Base-by-base conservation (phyloP, 495 filamentous ascomycete genomes). In the Penicillium riverlandense region DNA sequence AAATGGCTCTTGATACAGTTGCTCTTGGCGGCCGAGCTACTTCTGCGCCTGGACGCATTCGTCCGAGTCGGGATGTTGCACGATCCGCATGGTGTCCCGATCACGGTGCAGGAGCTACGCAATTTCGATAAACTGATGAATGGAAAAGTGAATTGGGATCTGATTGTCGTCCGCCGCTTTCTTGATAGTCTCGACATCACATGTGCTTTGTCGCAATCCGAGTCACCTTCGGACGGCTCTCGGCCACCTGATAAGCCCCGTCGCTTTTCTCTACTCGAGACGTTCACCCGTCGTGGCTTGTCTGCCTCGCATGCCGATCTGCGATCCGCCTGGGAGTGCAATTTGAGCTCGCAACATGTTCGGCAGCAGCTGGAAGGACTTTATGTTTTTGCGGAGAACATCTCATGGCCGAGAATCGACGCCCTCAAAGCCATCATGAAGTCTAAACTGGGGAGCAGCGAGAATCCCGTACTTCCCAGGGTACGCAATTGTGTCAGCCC, bases 1-100 rank as follows among this genome's bases (percentile, higher is more conserved):
- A 88, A 88, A 44, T 88, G 86, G 78, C 62, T 91, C 15, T 65
- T 95, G 7, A 69, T 95, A 9, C 88, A 95, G 61, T 79, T 92
- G 49, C 66, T 88, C 14, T 70, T 95, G 12, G 70, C 86, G 7
- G 85, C 80, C 32, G 88, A 95, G 58, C 72, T 95, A 15, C 72
- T 91, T 8, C 62, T 90, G 13, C 80, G 88, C 11, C 62, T 92
- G 4, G 84, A 90, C 48, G 79, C 80, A 4, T 79, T 88, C 41
- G 78, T 85, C 4, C 74, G 64, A 13, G 42, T 64, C 10, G 66
- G 54, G 11, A 78, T 61, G 72, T 71, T 59, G 63, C 76, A 55
- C 66, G 78, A 60, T 53, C 69, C 46, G 57, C 71, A 45, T 35
- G 57, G 60, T 29, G 64, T 72, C 37, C 60, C 65, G 38, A 63